A percentile compares a stretch with the other conserved stretches of the same genome.
Conservation (phyloP, 352 stramenopile species). For the Phytophthora rubi region DNA sequence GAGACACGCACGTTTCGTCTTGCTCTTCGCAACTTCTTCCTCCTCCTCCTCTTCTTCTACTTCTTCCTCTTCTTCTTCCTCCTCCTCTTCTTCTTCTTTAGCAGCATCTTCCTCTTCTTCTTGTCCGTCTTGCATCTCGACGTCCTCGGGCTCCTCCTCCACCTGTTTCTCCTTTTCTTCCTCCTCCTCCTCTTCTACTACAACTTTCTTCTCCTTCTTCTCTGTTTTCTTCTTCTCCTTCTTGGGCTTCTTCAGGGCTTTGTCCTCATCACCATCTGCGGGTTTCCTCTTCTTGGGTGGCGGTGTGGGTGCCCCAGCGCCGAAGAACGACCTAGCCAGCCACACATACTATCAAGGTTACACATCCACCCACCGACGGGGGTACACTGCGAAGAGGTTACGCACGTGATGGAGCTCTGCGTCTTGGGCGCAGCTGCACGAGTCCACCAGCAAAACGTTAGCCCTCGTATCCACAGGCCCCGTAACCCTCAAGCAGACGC, state of each 20-base stretch:
- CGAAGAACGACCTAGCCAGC: conserved; percentile 66
- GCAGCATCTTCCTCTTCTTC: conserved; percentile 27
- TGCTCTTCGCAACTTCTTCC: conserved; percentile 23
- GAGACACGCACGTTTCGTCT: conserved; percentile 48
- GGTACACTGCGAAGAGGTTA: background rate
- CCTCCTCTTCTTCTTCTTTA: conserved; percentile 30
- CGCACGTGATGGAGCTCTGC: conserved; percentile 77
- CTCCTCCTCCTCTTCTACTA: conserved; percentile 12
- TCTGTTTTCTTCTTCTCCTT: conserved; percentile 16
- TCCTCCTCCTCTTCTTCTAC: conserved; percentile 20
- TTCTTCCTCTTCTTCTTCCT: conserved; percentile 28
- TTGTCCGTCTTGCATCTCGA: conserved; percentile 36
- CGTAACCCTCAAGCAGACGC: background rate
- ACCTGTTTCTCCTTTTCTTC: conserved; percentile 19
- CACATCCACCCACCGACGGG: background rate
- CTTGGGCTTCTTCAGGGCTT: conserved; percentile 30
- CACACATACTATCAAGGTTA: background rate
- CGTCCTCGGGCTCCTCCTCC: conserved; percentile 35
- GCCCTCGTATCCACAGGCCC: background rate
- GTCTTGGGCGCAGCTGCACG: conserved; percentile 28
- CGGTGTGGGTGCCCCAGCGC: conserved; percentile 28
- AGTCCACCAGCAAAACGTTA: background rate
- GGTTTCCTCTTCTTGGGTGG: conserved; percentile 39
- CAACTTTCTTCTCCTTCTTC: conserved; percentile 7
- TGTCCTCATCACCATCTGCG: conserved; percentile 12